Evolutionary conservation across 495 filamentous ascomycete genomes (phyloP), one percentile per base, ranked within the genome.

Genomic region (Delitschia confertaspora): DNA sequence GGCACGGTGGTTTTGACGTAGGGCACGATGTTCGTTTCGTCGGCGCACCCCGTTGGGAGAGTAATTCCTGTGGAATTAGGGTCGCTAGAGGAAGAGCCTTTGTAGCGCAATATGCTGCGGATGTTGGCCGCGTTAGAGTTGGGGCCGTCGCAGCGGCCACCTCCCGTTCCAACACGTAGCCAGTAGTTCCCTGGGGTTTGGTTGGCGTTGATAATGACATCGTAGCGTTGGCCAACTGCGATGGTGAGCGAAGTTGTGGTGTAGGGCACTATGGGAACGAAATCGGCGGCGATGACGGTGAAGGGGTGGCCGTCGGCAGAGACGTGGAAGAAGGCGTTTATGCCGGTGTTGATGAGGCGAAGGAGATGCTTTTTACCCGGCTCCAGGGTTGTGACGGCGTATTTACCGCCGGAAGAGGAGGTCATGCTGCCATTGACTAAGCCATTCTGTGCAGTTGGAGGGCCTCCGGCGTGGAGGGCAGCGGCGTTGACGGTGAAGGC

Each of bases 151-250:
- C 55, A 58, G 20, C 1, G 19, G 18, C 38, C 46, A 37, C 49
- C 54, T 0, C 55, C 55, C 13, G 47, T 55, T 6, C 47, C 47
- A 11, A 53, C 61, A 7, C 61, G 47, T 26, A 65, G 49, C 62
- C 64, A 65, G 49, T 65, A 67, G 45, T 59, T 63, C 31, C 35
- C 58, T 8, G 50, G 42, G 10, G 51, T 31, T 36, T 63, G 55
- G 47, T 60, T 55, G 1, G 63, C 58, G 20, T 48, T 46, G 36
- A 67, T 59, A 21, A 67, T 49, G 17, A 67, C 63, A 24, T 67
- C 64, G 49, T 67, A 67, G 3, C 64, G 57, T 48, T 67, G 64
- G 13, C 62, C 64, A 29, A 65, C 48, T 7, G 33, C 52, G 10
- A 66, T 14, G n/a, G 56, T 27, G 3, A 66, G 18, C 1, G 55